Base-by-base conservation (phyloP, 2,329 filamentous ascomycete species). In the Trichoderma simmonsii region DNA sequence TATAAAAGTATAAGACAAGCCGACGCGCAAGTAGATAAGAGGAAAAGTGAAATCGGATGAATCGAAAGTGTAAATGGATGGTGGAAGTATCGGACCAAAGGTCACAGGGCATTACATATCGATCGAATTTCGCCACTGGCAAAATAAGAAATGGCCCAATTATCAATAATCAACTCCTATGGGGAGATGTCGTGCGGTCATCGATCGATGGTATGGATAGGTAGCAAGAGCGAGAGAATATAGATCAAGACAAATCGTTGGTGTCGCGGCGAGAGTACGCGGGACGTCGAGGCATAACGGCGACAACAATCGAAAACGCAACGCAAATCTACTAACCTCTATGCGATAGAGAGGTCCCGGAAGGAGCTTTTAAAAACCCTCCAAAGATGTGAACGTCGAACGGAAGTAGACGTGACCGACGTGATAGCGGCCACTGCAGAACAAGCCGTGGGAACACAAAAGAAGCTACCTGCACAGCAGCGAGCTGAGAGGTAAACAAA, bases 401-500 rank as follows among this genome's bases (percentile, higher is more conserved):
- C 60, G 63, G 70, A 70, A 72, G 69, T 39, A 66, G 63, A 73
- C 60, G 72, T 43, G 61, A 62, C 69, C 71, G 69, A 26, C 24
- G 67, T 28, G 71, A n/a, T 11, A 65, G 21, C 48, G 72, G 59
- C 69, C 72, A 68, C 72, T 59, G 64, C 60, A 71, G 48, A 71
- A 71, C 59, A 65, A 70, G 48, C 69, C 57, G 72, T 72, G 48
- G 70, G 72, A 69, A 73, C 70, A 73, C 72, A 65, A 51, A 18
- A 73, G 63, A 78, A 73, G 76, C 69, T 68, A 73, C 77, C 78
- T 74, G 72, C 74, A 73, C 76, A 77, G 76, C 75, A 64, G 75
- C 73, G 73, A 74, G 75, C 76, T 77, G 75, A 39, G 76, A 75
- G 78, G 80, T 78, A 73, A 73, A 74, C 72, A 73, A 76, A 73